A percentile compares a stretch with the other conserved stretches of the same genome.
Evolutionary conservation across 306 rosid genomes (phyloP).

Genomic region (Ziziphus jujuba): DNA sequence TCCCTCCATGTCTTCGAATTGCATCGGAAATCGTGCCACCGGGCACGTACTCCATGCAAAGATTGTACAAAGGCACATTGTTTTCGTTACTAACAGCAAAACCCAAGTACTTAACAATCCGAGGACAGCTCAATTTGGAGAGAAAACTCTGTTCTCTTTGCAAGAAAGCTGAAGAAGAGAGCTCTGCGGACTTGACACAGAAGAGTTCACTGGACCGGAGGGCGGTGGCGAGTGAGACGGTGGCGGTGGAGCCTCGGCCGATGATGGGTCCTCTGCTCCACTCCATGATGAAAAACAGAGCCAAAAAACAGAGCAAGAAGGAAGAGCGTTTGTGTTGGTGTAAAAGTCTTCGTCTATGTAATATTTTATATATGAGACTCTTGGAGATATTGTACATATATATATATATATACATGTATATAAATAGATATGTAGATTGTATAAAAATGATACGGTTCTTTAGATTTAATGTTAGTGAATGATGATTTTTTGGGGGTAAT

Average conservation of each 20-base stretch:
- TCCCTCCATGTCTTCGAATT: constrained; percentile 26
- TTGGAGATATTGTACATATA: too few relatives aligned
- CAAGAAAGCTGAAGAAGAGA: constrained; percentile 26
- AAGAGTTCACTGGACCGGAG: constrained; percentile 23
- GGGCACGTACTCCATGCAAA: constrained; percentile 46
- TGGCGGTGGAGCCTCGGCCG: constrained; percentile 56
- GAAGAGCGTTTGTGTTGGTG: neutral
- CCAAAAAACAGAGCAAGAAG: neutral
- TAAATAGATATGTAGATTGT: too few relatives aligned
- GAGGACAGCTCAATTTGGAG: constrained; percentile 33
- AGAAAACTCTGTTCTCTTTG: constrained; percentile 40
- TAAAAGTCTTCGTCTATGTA: neutral
- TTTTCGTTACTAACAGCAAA: constrained; percentile 24
- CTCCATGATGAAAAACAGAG: constrained; percentile 23
- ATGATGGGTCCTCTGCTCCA: constrained; percentile 44
- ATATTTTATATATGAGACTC: neutral
- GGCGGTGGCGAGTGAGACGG: constrained; percentile 35
- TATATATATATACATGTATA: too few relatives aligned
- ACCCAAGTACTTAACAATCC: constrained; percentile 39
- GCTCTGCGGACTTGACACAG: constrained; percentile 46
- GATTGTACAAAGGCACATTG: constrained; percentile 29
- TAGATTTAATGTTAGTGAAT: neutral
- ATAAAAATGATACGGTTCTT: neutral
- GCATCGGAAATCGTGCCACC: constrained; percentile 47
- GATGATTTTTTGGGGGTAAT: too few relatives aligned